Evolutionary conservation across 768 basidiomycete species (phyloP).

Genomic region (Termitomyces sp.): DNA sequence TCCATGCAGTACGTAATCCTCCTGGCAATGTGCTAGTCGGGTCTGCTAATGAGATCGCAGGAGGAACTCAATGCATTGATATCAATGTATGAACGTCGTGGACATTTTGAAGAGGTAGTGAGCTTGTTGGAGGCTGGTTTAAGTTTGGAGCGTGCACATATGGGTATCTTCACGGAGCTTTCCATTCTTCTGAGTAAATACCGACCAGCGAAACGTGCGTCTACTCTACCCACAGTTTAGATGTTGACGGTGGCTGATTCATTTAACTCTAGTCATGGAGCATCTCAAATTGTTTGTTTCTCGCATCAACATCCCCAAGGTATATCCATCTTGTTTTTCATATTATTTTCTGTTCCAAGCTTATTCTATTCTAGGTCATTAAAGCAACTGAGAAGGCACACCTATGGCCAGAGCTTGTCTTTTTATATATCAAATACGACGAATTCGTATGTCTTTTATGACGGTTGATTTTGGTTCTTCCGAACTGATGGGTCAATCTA

Average conservation of each 20-base stretch:
- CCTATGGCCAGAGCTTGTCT: conserved; percentile 97
- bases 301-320: conserved; percentile 98
- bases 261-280: conserved; percentile 77
- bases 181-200: conserved; percentile 94
- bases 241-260: not conserved
- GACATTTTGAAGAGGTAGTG: conserved; percentile 94
- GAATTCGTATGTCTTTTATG: conserved; percentile 61
- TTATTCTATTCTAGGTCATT: conserved; percentile 67
- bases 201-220: conserved; percentile 83
- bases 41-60: conserved; percentile 28
- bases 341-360: not conserved
- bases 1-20: conserved; percentile 61
- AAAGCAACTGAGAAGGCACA: conserved; percentile 95
- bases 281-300: conserved; percentile 95
- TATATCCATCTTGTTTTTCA: conserved; percentile 12
- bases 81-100: conserved; percentile 83
- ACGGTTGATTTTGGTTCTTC: not conserved
- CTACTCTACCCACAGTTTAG: conserved; percentile 10
- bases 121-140: conserved; percentile 90
- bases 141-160: conserved; percentile 95
- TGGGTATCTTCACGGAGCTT: conserved; percentile 98
- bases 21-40: not conserved
- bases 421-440: conserved; percentile 98
- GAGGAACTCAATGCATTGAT: conserved; percentile 77
- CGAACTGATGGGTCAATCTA: conserved; percentile 22